Evolutionary conservation across 2,329 filamentous ascomycete genomes (phyloP), one percentile per base, ranked within the genome.

Genomic region (Tolypocladium amazonense): DNA sequence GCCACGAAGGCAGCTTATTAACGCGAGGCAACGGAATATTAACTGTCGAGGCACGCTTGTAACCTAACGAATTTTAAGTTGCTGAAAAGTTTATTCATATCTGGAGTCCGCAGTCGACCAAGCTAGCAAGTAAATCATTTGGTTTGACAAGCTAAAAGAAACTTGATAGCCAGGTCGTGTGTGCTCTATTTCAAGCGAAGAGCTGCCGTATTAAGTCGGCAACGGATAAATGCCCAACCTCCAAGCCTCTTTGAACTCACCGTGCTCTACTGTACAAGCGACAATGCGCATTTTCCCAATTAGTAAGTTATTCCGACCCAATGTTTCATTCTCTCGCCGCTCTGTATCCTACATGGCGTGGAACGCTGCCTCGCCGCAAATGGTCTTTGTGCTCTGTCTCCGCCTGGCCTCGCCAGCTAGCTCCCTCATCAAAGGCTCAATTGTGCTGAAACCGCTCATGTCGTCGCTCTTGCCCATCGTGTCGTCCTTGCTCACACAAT

Each of bases 351-450:
- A 45, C 33, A 47, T 25, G 20, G 30, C 41, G 27, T 35, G 27
- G 20, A 25, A 37, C 18, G 64, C 65, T n/a, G 63, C 65, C 37
- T 67, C 63, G 57, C 61, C 60, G 18, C 52, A 61, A 53, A 67
- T 57, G 58, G 65, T 66, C 27, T 64, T 66, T 39, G 62, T 67
- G 8, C 50, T 30, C 53, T 68, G 60, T 62, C 67, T 62, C 38
- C 65, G 65, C 56, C 68, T 53, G 33, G 65, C 62, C 53, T 65
- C 66, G 6, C 65, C 70, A 47, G 73, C 74, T 52, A 79, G 65
- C 66, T 78, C 76, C 59, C 74, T 70, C 74, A 79, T 79, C 55
- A 79, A 62, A 11, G 76, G 75, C 66, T 79, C 77, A 27, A 79
- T 71, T 5, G 71, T 68, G 33, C 74, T 75, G 59, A 78, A 64